phyloP scores from a whole-genome alignment of 23 red algal species.

The Gracilaria gracilis region DNA sequence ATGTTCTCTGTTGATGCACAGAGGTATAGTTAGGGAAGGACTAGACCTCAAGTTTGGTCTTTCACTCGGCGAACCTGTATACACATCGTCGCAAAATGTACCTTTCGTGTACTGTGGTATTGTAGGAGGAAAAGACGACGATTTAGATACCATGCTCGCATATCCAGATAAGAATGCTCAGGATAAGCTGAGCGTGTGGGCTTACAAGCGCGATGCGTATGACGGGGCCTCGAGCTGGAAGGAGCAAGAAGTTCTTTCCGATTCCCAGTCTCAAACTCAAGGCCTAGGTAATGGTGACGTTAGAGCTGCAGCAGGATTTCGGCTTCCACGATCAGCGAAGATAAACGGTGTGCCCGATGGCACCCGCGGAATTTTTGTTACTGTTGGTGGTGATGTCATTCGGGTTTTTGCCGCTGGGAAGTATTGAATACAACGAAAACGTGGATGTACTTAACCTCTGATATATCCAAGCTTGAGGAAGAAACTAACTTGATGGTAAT shows the following conservation, averaged over 20 bases:
- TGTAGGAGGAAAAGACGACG: constrained; percentile 10
- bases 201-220: not conserved
- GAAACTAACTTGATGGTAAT: too few species aligned
- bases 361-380: constrained; percentile 29
- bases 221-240: not conserved
- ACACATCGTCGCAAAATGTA: not conserved
- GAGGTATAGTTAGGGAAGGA: constrained; percentile 3
- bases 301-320: constrained; percentile 17
- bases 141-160: constrained; percentile 16
- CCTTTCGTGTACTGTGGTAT: constrained; percentile 38
- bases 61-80: constrained; percentile 4
- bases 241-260: constrained; percentile 15
- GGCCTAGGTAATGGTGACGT: constrained; percentile 1
- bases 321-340: constrained; percentile 23
- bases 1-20: constrained; percentile 29
- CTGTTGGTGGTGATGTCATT: constrained; percentile 22
- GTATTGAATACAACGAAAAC: not conserved
- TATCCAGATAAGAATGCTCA: constrained; percentile 31
- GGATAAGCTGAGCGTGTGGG: constrained; percentile 26
- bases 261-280: not conserved
- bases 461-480: too few species aligned
- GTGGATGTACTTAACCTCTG: not conserved
- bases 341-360: constrained; percentile 11
- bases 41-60: not conserved
- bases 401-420: constrained; percentile 37